A percentile compares a stretch with the other conserved stretches of the same genome.
phyloP scores from a whole-genome alignment of 306 rosid genomes.

The Spatholobus suberectus region DNA sequence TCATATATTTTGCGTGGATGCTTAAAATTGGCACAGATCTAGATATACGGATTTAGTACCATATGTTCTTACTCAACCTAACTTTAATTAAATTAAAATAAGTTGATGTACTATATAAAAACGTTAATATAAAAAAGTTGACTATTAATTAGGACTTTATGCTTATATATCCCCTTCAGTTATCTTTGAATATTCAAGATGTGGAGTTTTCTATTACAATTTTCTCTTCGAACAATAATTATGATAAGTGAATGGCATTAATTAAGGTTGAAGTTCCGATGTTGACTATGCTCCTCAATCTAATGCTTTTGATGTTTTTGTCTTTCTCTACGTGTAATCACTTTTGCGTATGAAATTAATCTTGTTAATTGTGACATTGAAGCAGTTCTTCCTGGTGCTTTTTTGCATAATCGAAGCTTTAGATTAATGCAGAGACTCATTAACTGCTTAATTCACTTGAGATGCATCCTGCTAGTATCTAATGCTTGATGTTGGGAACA shows the following conservation, averaged over 20 bases:
- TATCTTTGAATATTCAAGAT: constrained; percentile 10
- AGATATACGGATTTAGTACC: constrained; percentile 9
- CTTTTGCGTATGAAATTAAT: neutral
- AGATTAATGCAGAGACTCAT: neutral
- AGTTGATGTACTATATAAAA: neutral
- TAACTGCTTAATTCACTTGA: neutral
- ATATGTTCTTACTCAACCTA: constrained; percentile 7
- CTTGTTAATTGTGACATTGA: neutral
- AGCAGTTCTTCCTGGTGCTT: neutral
- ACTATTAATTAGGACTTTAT: neutral
- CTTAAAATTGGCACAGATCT: constrained; percentile 1
- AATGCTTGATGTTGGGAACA: neutral
- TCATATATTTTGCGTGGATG: constrained; percentile 29
- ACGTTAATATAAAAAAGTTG: neutral
- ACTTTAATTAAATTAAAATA: constrained; percentile 2
- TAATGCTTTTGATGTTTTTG: neutral
- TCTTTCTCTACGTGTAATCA: neutral
- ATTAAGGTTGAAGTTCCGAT: neutral
- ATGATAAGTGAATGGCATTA: neutral
- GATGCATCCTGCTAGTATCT: neutral
- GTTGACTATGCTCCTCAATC: neutral
- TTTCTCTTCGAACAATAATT: neutral
- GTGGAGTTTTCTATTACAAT: neutral
- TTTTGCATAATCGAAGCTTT: neutral
- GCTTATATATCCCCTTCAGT: neutral